These are phyloP conservation scores for Gossypium lobatum DNA, from an alignment of 441 rosid species.

Conservation along the genomic window DNA sequence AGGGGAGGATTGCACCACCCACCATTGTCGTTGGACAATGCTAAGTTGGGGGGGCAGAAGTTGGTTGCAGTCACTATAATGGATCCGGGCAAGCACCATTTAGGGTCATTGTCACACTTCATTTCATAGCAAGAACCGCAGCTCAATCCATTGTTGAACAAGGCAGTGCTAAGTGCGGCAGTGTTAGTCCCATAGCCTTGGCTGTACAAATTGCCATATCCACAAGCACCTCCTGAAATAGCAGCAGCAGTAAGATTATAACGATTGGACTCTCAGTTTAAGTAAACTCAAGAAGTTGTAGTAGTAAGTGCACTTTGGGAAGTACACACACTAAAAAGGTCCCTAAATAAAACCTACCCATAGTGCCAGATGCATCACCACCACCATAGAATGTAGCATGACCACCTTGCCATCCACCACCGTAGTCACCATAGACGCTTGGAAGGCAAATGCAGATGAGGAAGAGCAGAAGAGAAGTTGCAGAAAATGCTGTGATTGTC, in stretches of 20 bases:
- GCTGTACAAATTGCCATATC: constrained; percentile 81
- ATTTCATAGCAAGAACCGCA: constrained; percentile 90
- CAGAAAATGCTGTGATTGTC: constrained; percentile 24
- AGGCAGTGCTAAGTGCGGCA: constrained; percentile 86
- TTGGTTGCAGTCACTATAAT: constrained; percentile 85
- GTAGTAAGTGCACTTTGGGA: no score
- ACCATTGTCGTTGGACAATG: constrained; percentile 67
- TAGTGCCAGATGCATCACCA: constrained; percentile 89
- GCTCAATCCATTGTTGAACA: constrained; percentile 85
- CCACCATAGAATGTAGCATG: constrained; percentile 95
- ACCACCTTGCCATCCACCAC: constrained; percentile 72
- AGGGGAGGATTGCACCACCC: constrained; percentile 99
- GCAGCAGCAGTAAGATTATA: background rate
- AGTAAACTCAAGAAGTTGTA: no score
- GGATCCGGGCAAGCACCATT: constrained; percentile 77
- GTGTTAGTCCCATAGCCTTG: constrained; percentile 95
- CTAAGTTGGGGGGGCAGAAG: constrained; percentile 85
- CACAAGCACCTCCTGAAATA: constrained; percentile 87
- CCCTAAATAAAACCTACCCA: constrained; percentile 44
- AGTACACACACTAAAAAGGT: no score
- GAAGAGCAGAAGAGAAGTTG: constrained; percentile 25
- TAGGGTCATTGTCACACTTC: constrained; percentile 66
- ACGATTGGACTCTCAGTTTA: no score
- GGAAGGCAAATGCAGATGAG: constrained; percentile 29
- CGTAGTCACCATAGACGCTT: constrained; percentile 42